These are phyloP conservation scores for Aegilops tauschii DNA, from an alignment of 176 grass and related monocot genomes.

Conservation along the genomic window DNA sequence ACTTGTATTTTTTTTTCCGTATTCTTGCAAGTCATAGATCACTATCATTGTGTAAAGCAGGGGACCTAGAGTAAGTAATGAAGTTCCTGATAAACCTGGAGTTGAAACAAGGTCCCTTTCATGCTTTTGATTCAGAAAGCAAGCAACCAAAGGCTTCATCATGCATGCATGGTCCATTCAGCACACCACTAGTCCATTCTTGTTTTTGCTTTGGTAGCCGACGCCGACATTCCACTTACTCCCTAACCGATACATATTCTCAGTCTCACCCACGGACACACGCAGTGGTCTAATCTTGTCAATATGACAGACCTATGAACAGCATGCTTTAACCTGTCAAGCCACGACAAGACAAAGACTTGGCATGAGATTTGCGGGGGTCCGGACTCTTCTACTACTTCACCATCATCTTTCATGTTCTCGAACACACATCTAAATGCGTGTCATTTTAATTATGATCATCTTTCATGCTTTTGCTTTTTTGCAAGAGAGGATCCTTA, in stretches of 20 bases:
- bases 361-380: not conserved
- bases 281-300: not conserved
- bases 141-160: not conserved
- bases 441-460: not conserved
- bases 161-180: constrained; percentile 5
- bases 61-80: not conserved
- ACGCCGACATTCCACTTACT: not conserved
- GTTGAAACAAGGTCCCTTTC: not conserved
- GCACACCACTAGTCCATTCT: not conserved
- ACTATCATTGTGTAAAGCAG: not conserved
- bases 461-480: not conserved
- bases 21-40: not conserved
- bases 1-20: not conserved
- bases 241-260: not conserved
- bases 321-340: not conserved
- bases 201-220: not conserved
- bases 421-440: not conserved
- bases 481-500: not conserved
- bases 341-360: too few species aligned
- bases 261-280: not conserved
- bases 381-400: not conserved
- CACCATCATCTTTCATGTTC: not conserved
- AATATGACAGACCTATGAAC: not conserved
- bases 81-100: not conserved
- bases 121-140: not conserved